Base-by-base conservation (phyloP, 306 rosid genomes). In the Quercus alba region DNA sequence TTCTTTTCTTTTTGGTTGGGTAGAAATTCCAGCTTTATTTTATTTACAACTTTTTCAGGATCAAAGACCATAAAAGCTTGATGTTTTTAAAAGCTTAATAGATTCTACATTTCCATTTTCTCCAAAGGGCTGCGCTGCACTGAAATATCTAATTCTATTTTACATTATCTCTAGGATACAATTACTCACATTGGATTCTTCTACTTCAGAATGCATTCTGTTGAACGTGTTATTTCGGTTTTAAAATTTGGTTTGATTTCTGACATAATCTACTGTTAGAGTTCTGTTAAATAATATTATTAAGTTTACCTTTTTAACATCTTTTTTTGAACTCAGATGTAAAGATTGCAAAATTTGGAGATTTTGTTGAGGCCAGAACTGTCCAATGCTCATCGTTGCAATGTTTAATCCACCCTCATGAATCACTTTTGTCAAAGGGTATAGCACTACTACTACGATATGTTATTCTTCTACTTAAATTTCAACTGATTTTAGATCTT, bases 371-470 rank as follows among this genome's bases (percentile, higher is more conserved):
- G 81, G 97, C 93, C 28, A 92, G 85, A 86, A 87, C 93, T 15
- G 86, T 87, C 56, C 93, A 82, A 68, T 88, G 94, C 78, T 94
- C 98, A 31, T 91, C 97, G 7, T 63, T 94, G 61, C 75, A 56
- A 41, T 70, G 89, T 81, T 83, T 91, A 56, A 82, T 92, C 78
- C 94, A 84, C 76, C 89, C 90, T 66, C 81, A 81, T 33, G 86
- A 91, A 10, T 83, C 85, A 57, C 93, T 91, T 56, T 23, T 86
- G 81, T 86, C 97, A 8, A 80, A 88, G 62, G 98, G 97, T 92
- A 52, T 75, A 61, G 33, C 28, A 26, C 28, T 66, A 31, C 68
- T 73, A 41, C 41, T 70, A 25, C 20, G 23, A 35, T 30, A 3
- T 19, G n/a, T 58, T 72, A 55, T 56, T 5, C 9, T 51, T 56